Evolutionary conservation across 805 yeast genomes (phyloP).

Genomic region (Kodamaea jinghongensis): DNA sequence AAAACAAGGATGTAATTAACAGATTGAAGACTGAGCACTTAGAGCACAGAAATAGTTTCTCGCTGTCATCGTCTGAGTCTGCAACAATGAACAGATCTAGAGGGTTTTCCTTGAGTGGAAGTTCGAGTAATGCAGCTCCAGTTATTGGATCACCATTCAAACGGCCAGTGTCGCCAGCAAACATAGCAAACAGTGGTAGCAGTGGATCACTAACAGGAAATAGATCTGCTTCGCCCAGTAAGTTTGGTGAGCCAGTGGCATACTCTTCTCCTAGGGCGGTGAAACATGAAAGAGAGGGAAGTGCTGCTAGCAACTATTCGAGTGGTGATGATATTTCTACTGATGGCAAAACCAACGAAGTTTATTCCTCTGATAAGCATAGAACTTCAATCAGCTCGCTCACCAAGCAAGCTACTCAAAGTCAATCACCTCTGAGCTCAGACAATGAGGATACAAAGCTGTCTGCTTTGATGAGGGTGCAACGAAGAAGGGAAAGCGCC

Average conservation of each 20-base stretch:
- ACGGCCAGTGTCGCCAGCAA: constrained; percentile 45
- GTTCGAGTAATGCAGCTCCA: constrained; percentile 13
- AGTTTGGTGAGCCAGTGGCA: constrained; percentile 13
- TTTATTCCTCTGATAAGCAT: constrained; percentile 14
- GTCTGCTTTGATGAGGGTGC: constrained; percentile 51
- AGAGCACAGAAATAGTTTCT: constrained; percentile 51
- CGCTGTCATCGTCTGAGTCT: constrained; percentile 49
- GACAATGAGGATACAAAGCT: constrained; percentile 60
- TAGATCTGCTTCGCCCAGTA: constrained; percentile 29
- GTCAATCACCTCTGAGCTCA: constrained; percentile 52
- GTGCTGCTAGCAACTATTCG: constrained; percentile 29
- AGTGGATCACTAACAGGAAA: constrained; percentile 2
- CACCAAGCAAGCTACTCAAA: constrained; percentile 19
- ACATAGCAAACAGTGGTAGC: constrained; percentile 1
- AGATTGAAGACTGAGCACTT: constrained; percentile 81
- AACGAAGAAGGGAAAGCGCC: constrained; percentile 53
- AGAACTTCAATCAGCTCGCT: constrained; percentile 26
- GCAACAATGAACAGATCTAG: constrained; percentile 35
- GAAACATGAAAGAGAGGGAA: constrained; percentile 32
- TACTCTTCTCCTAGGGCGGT: constrained; percentile 16
- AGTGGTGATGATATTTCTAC: constrained; percentile 28
- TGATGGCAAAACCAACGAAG: constrained; percentile 11
- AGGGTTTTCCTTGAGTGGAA: constrained; percentile 26
- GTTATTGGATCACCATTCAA: constrained; percentile 30
- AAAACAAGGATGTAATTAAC: constrained; percentile 89